Conservation (phyloP, 495 filamentous ascomycete genomes). For the Aspergillus olivimuriae region DNA sequence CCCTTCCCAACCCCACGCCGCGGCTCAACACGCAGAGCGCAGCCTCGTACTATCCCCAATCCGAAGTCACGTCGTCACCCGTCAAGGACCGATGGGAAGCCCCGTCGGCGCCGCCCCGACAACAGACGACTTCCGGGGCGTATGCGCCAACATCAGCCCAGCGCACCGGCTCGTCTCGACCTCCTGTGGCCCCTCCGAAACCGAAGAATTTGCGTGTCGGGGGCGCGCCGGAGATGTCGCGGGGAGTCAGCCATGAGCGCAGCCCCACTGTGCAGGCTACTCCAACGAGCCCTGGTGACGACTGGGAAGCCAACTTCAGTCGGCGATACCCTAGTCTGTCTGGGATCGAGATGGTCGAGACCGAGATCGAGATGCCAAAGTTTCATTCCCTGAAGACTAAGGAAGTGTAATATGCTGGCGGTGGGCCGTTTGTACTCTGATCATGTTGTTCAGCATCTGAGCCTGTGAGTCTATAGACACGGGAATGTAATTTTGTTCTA, state of each 20-base stretch:
- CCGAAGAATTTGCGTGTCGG: conserved; percentile 48
- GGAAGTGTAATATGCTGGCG: conserved; percentile 27
- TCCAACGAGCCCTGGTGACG: conserved; percentile 36
- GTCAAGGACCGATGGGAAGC: conserved; percentile 13
- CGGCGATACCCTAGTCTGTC: conserved; percentile 76
- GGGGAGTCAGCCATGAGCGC: conserved; percentile 18
- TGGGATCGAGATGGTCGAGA: conserved; percentile 78
- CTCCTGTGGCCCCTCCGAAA: conserved; percentile 54
- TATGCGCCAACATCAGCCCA: conserved; percentile 14
- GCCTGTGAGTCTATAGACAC: conserved; percentile 1
- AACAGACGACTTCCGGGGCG: conserved; percentile 16
- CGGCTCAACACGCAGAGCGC: conserved; percentile 10
- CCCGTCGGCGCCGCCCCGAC: conserved; percentile 12
- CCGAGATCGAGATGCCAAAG: conserved; percentile 49
- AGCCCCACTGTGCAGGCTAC: conserved; percentile 17
- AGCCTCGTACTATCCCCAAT: background rate
- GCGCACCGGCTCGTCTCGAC: conserved; percentile 26
- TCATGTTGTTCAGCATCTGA: background rate
- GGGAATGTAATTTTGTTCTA: conserved; percentile 2
- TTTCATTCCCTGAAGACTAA: conserved; percentile 33
- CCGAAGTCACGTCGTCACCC: background rate
- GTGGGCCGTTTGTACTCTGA: background rate
- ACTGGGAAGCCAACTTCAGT: conserved; percentile 70
- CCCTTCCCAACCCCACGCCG: background rate
- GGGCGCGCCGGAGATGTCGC: background rate